Conservation (phyloP, 164 flowering plant genomes). For the Macadamia integrifolia region DNA sequence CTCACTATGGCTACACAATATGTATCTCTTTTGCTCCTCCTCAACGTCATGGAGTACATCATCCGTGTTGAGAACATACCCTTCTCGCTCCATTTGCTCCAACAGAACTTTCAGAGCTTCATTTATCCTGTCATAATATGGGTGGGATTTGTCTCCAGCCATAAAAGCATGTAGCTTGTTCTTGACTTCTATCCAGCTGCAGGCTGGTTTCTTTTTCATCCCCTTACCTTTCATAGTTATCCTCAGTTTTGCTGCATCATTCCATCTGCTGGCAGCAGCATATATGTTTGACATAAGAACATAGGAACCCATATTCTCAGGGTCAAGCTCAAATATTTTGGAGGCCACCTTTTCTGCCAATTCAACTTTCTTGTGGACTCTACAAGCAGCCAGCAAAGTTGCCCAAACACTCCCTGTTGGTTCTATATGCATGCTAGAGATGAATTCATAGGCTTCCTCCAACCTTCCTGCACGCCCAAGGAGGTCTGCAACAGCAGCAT, state of each 20-base stretch:
- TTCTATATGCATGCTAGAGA: conserved; percentile 40
- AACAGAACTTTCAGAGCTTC: conserved; percentile 38
- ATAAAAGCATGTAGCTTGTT: conserved; percentile 58
- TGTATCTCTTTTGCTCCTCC: conserved; percentile 59
- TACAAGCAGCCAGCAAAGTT: conserved; percentile 61
- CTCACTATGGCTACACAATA: conserved; percentile 51
- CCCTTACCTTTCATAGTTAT: conserved; percentile 48
- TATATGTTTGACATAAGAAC: conserved; percentile 66
- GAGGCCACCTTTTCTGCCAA: no score
- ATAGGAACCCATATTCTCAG: conserved; percentile 60
- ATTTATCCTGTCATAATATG: conserved; percentile 42
- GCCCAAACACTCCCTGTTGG: conserved; percentile 71
- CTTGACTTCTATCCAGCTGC: conserved; percentile 82
- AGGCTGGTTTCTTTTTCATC: conserved; percentile 62
- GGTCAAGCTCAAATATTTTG: conserved; percentile 49
- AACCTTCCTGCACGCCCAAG: conserved; percentile 89
- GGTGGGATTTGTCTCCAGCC: conserved; percentile 72
- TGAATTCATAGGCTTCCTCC: conserved; percentile 61
- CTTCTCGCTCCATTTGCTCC: conserved; percentile 67
- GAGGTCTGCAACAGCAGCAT: conserved; percentile 16
- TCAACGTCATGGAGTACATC: conserved; percentile 73
- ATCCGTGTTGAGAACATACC: conserved; percentile 58
- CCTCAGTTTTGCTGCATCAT: conserved; percentile 61
- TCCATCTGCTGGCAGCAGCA: conserved; percentile 61
- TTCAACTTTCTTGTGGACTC: conserved; percentile 37